A percentile compares a stretch with the other conserved stretches of the same genome.
phyloP scores from a whole-genome alignment of 441 rosid species.

The Syzygium malaccense region DNA sequence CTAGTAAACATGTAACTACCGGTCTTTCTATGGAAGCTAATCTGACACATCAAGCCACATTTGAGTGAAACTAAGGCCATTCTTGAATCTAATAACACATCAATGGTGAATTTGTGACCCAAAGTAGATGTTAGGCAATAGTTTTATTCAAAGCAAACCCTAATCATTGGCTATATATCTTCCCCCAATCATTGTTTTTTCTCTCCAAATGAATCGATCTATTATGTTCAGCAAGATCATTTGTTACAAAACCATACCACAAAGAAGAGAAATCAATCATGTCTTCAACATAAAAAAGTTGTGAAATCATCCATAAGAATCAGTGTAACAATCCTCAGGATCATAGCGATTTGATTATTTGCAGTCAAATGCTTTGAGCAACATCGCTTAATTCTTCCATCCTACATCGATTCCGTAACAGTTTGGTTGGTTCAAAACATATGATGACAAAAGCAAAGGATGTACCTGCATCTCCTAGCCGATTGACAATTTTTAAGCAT shows the following conservation, averaged over 20 bases:
- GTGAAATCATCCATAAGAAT: not conserved
- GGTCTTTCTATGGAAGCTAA: not conserved
- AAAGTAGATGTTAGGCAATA: not conserved
- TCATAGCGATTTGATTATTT: not conserved
- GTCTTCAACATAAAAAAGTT: not conserved
- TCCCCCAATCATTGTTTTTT: not conserved
- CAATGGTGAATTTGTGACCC: not conserved
- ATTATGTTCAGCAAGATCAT: not conserved
- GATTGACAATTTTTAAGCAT: too few species aligned
- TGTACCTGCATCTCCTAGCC: too few species aligned
- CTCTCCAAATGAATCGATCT: not conserved
- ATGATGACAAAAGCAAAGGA: too few species aligned
- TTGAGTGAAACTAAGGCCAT: not conserved
- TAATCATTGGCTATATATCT: not conserved
- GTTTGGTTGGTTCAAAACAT: too few species aligned
- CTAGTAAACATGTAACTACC: not conserved
- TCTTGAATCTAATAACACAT: not conserved
- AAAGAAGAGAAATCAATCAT: not conserved
- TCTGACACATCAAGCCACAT: not conserved
- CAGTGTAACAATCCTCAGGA: not conserved
- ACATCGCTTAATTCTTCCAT: not conserved
- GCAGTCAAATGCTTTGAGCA: rapidly evolving
- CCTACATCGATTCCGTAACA: not conserved
- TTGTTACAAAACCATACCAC: not conserved
- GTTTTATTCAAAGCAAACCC: not conserved